These are phyloP conservation scores for Pleurotus ostreatus DNA, from an alignment of 768 basidiomycete species.

Conservation along the genomic window DNA sequence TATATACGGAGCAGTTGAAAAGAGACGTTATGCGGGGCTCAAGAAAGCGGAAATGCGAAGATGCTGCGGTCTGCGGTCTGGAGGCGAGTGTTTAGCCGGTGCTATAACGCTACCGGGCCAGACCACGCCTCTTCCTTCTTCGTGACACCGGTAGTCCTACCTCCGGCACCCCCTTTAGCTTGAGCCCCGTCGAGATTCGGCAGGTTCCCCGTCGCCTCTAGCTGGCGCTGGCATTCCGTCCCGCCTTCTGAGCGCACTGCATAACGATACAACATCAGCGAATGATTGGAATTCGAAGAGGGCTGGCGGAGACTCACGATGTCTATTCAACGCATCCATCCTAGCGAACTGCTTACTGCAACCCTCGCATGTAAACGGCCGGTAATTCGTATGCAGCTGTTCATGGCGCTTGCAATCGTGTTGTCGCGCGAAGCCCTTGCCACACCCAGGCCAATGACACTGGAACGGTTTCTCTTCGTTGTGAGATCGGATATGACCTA, in stretches of 20 bases:
- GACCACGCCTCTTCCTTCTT: conserved; percentile 5
- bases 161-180: conserved; percentile 11
- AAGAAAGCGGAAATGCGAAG: too few relatives aligned
- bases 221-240: conserved; percentile 57
- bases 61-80: too few relatives aligned
- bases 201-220: conserved; percentile 23
- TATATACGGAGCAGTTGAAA: too few relatives aligned
- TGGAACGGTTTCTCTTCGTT: conserved; percentile 94
- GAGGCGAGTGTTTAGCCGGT: neutral
- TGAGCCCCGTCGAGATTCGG: conserved; percentile 4
- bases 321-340: conserved; percentile 92
- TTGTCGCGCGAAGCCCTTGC: conserved; percentile 90
- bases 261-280: neutral
- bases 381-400: conserved; percentile 87
- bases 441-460: conserved; percentile 93
- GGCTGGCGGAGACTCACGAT: conserved; percentile 57
- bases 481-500: conserved; percentile 91
- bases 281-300: neutral
- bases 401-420: conserved; percentile 98
- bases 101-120: neutral
- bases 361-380: conserved; percentile 91
- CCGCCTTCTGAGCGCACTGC: conserved; percentile 80
- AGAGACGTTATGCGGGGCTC: too few relatives aligned
- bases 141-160: conserved; percentile 4
- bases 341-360: conserved; percentile 92